Percentiles rank a stretch among this genome's conserved stretches.
Evolutionary conservation across 2,329 filamentous ascomycete genomes (phyloP).

Genomic region (Fonsecaea pedrosoi): DNA sequence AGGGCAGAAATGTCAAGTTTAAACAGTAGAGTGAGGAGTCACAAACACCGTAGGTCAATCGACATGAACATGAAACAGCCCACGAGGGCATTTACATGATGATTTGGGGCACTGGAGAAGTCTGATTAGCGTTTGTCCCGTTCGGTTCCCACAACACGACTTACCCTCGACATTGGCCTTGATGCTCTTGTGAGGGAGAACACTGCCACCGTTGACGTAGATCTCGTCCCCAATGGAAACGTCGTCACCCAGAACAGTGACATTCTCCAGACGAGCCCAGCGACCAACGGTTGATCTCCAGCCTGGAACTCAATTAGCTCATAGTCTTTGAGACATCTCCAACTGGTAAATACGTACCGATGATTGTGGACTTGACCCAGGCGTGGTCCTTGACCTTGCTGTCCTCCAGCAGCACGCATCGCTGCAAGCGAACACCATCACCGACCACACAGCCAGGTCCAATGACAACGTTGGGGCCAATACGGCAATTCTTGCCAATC

Average conservation of each 20-base stretch:
- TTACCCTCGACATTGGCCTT: slow-evolving; percentile 92
- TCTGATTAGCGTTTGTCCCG: slow-evolving; percentile 13
- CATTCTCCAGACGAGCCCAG: slow-evolving; percentile 97
- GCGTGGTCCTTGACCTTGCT: slow-evolving; percentile 98
- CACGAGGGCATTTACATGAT: slow-evolving; percentile 52
- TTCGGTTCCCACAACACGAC: slow-evolving; percentile 36
- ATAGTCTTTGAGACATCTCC: neutral
- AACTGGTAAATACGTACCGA: slow-evolving; percentile 55
- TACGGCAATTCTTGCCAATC: slow-evolving; percentile 98
- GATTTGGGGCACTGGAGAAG: slow-evolving; percentile 52
- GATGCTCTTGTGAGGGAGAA: slow-evolving; percentile 98
- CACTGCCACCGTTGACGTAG: slow-evolving; percentile 95
- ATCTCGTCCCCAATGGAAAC: slow-evolving; percentile 98
- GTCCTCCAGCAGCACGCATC: slow-evolving; percentile 85
- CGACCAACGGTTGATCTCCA: slow-evolving; percentile 97
- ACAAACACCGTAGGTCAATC: slow-evolving; percentile 4
- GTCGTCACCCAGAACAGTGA: slow-evolving; percentile 96
- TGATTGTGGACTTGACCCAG: slow-evolving; percentile 98
- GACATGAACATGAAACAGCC: neutral
- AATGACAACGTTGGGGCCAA: slow-evolving; percentile 95
- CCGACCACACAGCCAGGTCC: slow-evolving; percentile 90
- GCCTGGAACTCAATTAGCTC: slow-evolving; percentile 47
- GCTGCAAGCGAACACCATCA: slow-evolving; percentile 91
- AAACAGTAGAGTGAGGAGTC: slow-evolving; percentile 17
- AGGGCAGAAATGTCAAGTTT: slow-evolving; percentile 14